These are phyloP conservation scores for Nicotiana undulata DNA, from an alignment of 257 asterid genomes.

Conservation along the genomic window DNA sequence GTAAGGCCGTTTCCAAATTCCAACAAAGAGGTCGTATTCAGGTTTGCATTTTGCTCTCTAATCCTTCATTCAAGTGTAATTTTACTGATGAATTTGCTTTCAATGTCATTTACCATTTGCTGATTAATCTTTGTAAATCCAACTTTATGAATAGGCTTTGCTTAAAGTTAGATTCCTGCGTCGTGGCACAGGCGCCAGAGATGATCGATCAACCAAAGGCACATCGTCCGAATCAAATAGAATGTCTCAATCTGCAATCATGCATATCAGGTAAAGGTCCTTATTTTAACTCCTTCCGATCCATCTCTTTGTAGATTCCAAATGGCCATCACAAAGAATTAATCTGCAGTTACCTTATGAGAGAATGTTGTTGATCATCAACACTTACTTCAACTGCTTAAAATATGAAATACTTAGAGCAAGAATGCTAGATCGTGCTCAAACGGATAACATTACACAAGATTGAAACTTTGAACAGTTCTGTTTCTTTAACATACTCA, in stretches of 20 bases:
- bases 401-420: neutral
- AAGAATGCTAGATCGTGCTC: neutral
- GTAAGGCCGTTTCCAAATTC: constrained; percentile 13
- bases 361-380: neutral
- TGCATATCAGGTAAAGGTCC: constrained; percentile 32
- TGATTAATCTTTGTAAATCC: neutral
- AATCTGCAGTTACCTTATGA: neutral
- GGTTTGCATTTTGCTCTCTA: neutral
- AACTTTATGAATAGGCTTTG: constrained; percentile 6
- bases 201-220: constrained; percentile 15
- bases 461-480: neutral
- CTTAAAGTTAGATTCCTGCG: constrained; percentile 9
- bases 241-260: constrained; percentile 20
- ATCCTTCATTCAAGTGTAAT: neutral
- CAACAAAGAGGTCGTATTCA: constrained; percentile 17
- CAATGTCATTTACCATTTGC: neutral
- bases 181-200: constrained; percentile 15
- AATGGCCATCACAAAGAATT: neutral
- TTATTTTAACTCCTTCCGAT: neutral
- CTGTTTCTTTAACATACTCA: neutral
- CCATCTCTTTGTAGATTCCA: neutral
- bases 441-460: neutral
- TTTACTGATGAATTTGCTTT: neutral
- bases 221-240: constrained; percentile 24
- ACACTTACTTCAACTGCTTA: neutral